phyloP scores from a whole-genome alignment of 257 asterid genomes.

The Petunia secreta region DNA sequence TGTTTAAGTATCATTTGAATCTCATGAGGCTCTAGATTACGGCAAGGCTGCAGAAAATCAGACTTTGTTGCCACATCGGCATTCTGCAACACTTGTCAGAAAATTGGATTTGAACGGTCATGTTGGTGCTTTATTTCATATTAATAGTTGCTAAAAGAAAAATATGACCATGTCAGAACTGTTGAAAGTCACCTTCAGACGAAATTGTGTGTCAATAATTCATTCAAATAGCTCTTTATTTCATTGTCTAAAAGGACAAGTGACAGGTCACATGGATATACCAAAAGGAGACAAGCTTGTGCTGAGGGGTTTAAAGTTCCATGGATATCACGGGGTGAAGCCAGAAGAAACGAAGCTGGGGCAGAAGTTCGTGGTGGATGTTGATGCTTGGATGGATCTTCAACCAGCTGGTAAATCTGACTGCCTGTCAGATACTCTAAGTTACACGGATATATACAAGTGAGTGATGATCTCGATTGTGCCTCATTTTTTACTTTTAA shows the following conservation, averaged over 20 bases:
- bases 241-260: slow-evolving; percentile 17
- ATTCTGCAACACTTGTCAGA: neutral
- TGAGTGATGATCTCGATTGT: slow-evolving; percentile 30
- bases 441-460: slow-evolving; percentile 84
- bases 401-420: slow-evolving; percentile 77
- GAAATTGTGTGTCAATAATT: neutral
- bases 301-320: slow-evolving; percentile 83
- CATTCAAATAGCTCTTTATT: neutral
- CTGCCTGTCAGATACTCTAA: slow-evolving; percentile 64
- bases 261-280: slow-evolving; percentile 39
- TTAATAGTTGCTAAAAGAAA: too few relatives aligned
- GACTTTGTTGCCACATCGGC: neutral
- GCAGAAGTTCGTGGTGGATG: slow-evolving; percentile 82
- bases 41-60: neutral
- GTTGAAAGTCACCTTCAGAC: too few relatives aligned
- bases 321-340: slow-evolving; percentile 92
- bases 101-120: neutral
- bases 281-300: slow-evolving; percentile 82
- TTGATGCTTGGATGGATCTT: slow-evolving; percentile 97
- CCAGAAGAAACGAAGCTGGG: slow-evolving; percentile 82
- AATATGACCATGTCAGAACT: too few relatives aligned
- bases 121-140: neutral
- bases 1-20: neutral
- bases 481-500: neutral
- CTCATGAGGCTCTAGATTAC: neutral